Evolutionary conservation across 257 asterid species (phyloP).

Genomic region (Nicotiana tomentosiformis): DNA sequence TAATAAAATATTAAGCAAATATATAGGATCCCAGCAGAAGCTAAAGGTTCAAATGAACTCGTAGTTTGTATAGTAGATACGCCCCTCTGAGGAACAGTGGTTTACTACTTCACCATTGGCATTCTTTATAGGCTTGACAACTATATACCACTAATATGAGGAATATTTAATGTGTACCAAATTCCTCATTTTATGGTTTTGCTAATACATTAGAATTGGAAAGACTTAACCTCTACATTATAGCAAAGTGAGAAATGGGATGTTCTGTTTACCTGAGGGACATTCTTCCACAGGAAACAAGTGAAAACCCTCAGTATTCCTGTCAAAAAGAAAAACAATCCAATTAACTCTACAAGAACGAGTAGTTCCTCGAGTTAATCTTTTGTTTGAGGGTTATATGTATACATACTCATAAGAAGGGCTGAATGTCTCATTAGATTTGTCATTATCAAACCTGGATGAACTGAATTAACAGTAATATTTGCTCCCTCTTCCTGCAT

Average conservation of each 20-base stretch:
- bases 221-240: neutral
- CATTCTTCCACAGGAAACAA: conserved; percentile 15
- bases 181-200: no score
- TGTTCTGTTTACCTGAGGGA: conserved; percentile 11
- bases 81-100: neutral
- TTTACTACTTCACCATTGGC: neutral
- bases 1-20: no score
- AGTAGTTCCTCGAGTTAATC: neutral
- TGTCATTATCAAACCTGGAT: conserved; percentile 26
- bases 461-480: conserved; percentile 26
- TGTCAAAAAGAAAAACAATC: neutral
- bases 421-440: conserved; percentile 23
- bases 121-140: neutral
- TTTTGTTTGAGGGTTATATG: neutral
- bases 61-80: no score
- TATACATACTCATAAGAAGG: conserved; percentile 13
- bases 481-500: conserved; percentile 29
- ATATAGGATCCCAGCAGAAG: no score
- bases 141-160: neutral
- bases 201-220: no score
- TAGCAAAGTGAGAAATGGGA: neutral
- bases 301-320: conserved; percentile 10
- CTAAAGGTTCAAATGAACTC: no score
- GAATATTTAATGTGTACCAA: no score
- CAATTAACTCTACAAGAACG: neutral